Evolutionary conservation across 192 early-diverging fungal species (phyloP), one percentile per base, ranked within the genome.

Genomic region (Gorgonomyces haynaldii): DNA sequence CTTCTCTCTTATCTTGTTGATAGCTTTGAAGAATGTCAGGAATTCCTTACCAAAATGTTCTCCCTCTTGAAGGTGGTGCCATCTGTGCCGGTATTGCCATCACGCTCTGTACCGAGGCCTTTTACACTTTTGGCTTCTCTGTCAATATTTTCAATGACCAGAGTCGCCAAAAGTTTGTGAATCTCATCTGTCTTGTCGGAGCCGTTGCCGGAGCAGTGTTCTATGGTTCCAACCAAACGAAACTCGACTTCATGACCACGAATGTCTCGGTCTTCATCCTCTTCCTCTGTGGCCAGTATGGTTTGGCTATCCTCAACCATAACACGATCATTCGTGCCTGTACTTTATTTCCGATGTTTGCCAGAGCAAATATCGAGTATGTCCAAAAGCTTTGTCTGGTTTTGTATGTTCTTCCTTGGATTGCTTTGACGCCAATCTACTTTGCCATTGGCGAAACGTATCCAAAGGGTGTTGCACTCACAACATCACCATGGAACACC

Each of bases 181-280:
- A 15, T 10, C 4, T 43, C 2, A 43, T 43, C 17, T 43, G 42
- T 16, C 6, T 43, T 12, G 22, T 43, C 29, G 42, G 42, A 16
- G 23, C 19, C 2, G 0, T 43, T 16, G 42, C 25, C 25, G 42
- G 25, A 16, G 26, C 26, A 15, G 17, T 21, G 1, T 43, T 43
- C 42, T 43, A 43, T 43, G 42, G 42, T 3, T 28, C 29, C 42
- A 43, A 43, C 16, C 42, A 43, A 43, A 43, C 42, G 7, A 43
- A 43, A 43, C 15, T 43, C 25, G 15, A 13, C 2, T 25, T 43
- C 6, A 28, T 28, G 26, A 27, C 23, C 16, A 43, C 42, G 13
- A 43, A 43, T 28, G 22, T 28, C 12, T 28, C 25, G 25, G 26
- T 43, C 2, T 43, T 43, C 29, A 10, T 43, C 12, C 13, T 28